Base-by-base conservation (phyloP, 1,139 yeast genomes). In the Hyphopichia khmerensis region DNA sequence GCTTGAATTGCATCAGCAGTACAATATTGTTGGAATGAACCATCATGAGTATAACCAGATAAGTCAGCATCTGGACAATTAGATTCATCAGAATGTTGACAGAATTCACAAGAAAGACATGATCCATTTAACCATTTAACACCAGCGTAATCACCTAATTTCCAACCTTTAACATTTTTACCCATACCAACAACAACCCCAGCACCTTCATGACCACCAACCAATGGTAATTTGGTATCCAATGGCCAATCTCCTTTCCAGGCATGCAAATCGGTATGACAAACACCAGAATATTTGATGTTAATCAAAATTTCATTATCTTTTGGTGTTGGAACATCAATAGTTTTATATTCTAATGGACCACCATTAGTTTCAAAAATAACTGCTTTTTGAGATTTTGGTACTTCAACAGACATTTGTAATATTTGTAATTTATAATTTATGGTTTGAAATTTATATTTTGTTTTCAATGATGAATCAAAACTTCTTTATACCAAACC, bases 1-100 rank as follows among this genome's bases (percentile, higher is more conserved):
- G 95, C 95, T 62, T 87, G 95, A 46, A 85, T 78, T 38, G 93
- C 93, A 65, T 86, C 91, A 46, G 95, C 89, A 40, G 90, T 83
- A 33, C 89, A 89, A 56, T 82, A 84, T 65, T 84, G 84, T 67
- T 83, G 88, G 80, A 84, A 84, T 32, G 89, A 80, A 59, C 91
- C 91, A 60, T 84, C 89, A 56, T 83, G 89, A 17, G 89, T 84
- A 69, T 82, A 83, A 63, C 90, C 90, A 14, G 88, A 82, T 49
- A 83, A 69, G 57, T 81, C 88, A 40, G 87, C 88, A 11, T 74
- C 59, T 29, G 79, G 68, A 75, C 90, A 84, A 63, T 79, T 82
- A 51, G 89, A 77, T 67, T 84, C 90, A 49, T 70, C 69, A 53
- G 84, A 77, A 48, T 67, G 67, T 63, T 79, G 78, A 69, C 91